Conservation (phyloP, 2,329 filamentous ascomycete genomes). For the Cladophialophora exuberans region DNA sequence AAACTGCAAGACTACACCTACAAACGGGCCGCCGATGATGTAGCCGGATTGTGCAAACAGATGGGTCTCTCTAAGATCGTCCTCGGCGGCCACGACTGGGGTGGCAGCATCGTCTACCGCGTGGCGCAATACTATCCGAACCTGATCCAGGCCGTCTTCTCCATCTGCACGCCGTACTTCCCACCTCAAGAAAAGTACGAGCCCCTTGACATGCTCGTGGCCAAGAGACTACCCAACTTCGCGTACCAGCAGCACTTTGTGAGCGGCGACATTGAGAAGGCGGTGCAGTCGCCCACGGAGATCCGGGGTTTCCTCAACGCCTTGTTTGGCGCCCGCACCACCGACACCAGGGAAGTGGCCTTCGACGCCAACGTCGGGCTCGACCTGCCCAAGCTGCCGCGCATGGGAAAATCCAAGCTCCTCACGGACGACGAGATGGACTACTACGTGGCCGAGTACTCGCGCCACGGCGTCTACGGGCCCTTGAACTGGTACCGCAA, state of each 20-base stretch:
- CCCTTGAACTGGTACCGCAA: constrained; percentile 90
- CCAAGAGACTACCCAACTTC: constrained; percentile 66
- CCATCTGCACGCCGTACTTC: constrained; percentile 76
- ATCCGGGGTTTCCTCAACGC: constrained; percentile 72
- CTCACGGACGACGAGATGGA: constrained; percentile 72
- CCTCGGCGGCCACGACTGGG: constrained; percentile 91
- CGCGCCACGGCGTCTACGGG: constrained; percentile 73
- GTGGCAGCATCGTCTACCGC: constrained; percentile 76
- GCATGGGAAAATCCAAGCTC: constrained; percentile 55
- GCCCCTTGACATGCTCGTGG: constrained; percentile 64
- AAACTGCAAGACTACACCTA: constrained; percentile 66
- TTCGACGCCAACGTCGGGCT: constrained; percentile 68
- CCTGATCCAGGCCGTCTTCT: constrained; percentile 74
- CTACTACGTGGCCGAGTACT: constrained; percentile 74
- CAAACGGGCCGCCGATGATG: constrained; percentile 74
- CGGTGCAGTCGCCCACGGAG: constrained; percentile 60
- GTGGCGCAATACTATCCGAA: constrained; percentile 73
- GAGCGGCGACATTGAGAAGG: constrained; percentile 66
- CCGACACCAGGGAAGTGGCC: constrained; percentile 54
- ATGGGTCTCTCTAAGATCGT: constrained; percentile 65
- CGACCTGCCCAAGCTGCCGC: constrained; percentile 63
- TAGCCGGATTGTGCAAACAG: constrained; percentile 70
- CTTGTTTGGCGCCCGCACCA: constrained; percentile 68
- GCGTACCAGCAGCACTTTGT: constrained; percentile 82
- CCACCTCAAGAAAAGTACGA: constrained; percentile 58